Base-by-base conservation (phyloP, 331 rosid genomes). In the Quercus phellos region DNA sequence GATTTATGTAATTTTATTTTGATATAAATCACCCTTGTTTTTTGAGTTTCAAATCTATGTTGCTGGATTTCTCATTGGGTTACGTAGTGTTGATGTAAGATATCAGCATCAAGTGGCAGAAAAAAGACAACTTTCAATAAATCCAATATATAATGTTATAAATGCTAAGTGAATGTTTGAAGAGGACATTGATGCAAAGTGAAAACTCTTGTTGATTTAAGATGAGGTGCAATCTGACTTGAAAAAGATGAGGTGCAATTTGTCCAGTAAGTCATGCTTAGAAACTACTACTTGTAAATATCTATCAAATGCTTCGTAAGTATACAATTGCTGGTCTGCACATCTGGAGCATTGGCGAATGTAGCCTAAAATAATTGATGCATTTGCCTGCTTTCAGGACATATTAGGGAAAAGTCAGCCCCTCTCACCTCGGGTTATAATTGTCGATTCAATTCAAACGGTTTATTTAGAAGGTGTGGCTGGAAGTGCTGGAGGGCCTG, bases 401-500 rank as follows among this genome's bases (percentile, higher is more conserved):
- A 89, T 94, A 83, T 73, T 92, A 63, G 84, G 79, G 80, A 89
- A 88, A 87, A 82, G 86, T 79, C 92, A 88, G 73, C 61, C 56
- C 80, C 85, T 90, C 54, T 82, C 89, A 35, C 91, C 96, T 55
- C 90, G 89, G 10, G 97, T 93, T 68, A 73, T 94, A 80, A 83
- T 94, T 69, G 77, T 94, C 60, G 99, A 94, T 85, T 94, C 99
- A 30, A 90, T 94, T 79, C 99, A 94, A 81, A 94, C 99, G 77
- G 97, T 87, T 78, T 87, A 90, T 84, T 83, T 92, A 78, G 84
- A 85, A 72, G 89, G 89, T 77, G 80, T 90, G 82, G 2, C 68
- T 51, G 97, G 97, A 87, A 94, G 92, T 74, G 90, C 96, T 74
- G 99, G 97, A 82, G 92, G 90, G 55, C 1, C 85, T 73, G 5